These are phyloP conservation scores for Microdochium nivale DNA, from an alignment of 2,329 filamentous ascomycete species.

Conservation along the genomic window DNA sequence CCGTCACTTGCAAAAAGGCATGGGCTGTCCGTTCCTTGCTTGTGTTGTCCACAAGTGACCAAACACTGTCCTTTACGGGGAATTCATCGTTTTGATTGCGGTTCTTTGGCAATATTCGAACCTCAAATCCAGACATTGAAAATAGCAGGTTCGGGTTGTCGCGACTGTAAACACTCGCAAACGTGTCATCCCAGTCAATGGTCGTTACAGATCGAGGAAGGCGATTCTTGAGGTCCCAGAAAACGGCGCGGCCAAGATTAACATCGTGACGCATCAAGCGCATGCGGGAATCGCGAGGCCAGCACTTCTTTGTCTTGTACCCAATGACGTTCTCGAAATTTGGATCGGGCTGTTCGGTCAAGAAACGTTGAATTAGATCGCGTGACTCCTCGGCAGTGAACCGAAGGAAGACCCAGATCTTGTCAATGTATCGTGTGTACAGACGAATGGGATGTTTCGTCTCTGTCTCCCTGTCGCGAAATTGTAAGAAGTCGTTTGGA, in stretches of 20 bases:
- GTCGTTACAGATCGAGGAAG: constrained; percentile 91
- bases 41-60: constrained; percentile 93
- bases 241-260: constrained; percentile 91
- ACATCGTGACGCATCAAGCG: constrained; percentile 97
- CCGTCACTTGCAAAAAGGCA: constrained; percentile 94
- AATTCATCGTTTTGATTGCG: constrained; percentile 96
- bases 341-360: constrained; percentile 95
- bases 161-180: constrained; percentile 93
- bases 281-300: constrained; percentile 97
- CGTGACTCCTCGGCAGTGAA: constrained; percentile 91
- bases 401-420: constrained; percentile 95
- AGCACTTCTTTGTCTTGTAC: constrained; percentile 99
- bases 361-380: constrained; percentile 92
- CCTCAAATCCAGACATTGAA: constrained; percentile 97
- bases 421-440: constrained; percentile 97
- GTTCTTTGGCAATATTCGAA: constrained; percentile 90
- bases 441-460: constrained; percentile 89
- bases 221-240: constrained; percentile 98
- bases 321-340: constrained; percentile 99
- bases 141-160: constrained; percentile 97
- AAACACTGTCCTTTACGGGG: constrained; percentile 94
- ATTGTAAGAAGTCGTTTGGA: constrained; percentile 96
- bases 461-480: constrained; percentile 87
- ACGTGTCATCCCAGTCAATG: constrained; percentile 98
- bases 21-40: constrained; percentile 96